Base-by-base conservation (phyloP, 2,329 filamentous ascomycete genomes). In the Penicillium hordei region DNA sequence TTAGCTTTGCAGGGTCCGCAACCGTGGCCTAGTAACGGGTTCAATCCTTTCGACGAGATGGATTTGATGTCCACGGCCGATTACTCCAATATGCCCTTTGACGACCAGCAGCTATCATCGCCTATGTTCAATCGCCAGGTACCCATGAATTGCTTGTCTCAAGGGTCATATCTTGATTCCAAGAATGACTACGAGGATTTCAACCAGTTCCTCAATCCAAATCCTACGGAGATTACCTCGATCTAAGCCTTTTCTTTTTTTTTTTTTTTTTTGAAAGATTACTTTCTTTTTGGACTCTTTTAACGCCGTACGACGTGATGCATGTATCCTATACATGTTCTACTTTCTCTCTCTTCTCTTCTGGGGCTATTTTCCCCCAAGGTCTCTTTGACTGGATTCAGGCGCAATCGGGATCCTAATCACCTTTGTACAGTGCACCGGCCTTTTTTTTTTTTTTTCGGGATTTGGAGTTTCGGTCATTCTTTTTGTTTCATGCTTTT, bases 161-260 rank as follows among this genome's bases (percentile, higher is more conserved):
- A 69, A 31, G 62, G 60, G 13, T 64, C 68, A 38, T 68, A 66
- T 57, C 59, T 72, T 46, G 70, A 73, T 39, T 64, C 68, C 25
- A 71, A 69, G 50, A 67, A 52, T 42, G 73, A 74, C 50, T 75
- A 72, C 52, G 74, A 76, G 21, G 74, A 76, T 50, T 74, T 76
- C 55, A 75, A 72, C 48, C 72, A 75, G 57, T 76, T 74, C 53
- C 61, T 76, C 27, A 76, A 76, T 64, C 68, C 72, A 1, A 76
- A 72, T 57, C 68, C 72, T 15, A 67, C 70, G 38, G 73, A 75
- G 61, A 75, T 76, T 31, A 72, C 72, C 10, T 75, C 72, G 52
- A 71, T 72, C 39, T 74, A 61, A 64, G 46, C 42, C 48, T 39
- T 29, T 27, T 8, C 31, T 17, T 45, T 36, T 51, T 29, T 12